Base-by-base conservation (phyloP, 345 rosid species). In the Iberis pinnata region DNA sequence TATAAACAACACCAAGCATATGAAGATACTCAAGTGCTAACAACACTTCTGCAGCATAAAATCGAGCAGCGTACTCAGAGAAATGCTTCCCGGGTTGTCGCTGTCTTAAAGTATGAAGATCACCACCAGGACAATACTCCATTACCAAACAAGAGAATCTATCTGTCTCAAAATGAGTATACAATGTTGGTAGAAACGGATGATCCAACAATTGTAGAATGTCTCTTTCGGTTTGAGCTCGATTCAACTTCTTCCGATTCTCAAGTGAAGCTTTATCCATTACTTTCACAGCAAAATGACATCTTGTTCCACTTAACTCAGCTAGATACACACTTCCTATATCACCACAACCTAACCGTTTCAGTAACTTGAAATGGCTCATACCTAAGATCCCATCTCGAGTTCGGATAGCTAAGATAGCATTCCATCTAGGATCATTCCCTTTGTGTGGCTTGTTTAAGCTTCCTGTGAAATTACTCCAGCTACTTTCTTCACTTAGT, bases 181-280 rank as follows among this genome's bases (percentile, higher is more conserved):
- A 90, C 73, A 90, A 69, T 12, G 98, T 90, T 12, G 98, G 98
- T 52, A 90, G 68, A 76, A 92, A 92, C 8, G 98, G 98, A 78
- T 92, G 98, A 61, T 92, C 98, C 65, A 92, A 61, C 15, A 88
- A 76, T 76, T 88, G 98, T 65, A 92, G 73, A 74, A 92, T 92
- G 70, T 92, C 96, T 63, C 98, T 83, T 69, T 92, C 98, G 0
- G 98, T 92, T 65, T 92, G 98, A 69, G 93, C 96, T 71, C 98
- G 70, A 20, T 76, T 83, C 74, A 92, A 70, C 78, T 92, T 92
- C 77, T 92, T 92, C 63, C 98, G 75, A 68, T 88, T 76, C 49
- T 89, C 95, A 59, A 90, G 95, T 43, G 98, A 90, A 24, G 95
- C 89, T 77, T 90, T 90, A 68, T 92, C 98, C 98, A 92, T 92